Base-by-base conservation (phyloP, 768 basidiomycete genomes). In the Suillus ampliporus region DNA sequence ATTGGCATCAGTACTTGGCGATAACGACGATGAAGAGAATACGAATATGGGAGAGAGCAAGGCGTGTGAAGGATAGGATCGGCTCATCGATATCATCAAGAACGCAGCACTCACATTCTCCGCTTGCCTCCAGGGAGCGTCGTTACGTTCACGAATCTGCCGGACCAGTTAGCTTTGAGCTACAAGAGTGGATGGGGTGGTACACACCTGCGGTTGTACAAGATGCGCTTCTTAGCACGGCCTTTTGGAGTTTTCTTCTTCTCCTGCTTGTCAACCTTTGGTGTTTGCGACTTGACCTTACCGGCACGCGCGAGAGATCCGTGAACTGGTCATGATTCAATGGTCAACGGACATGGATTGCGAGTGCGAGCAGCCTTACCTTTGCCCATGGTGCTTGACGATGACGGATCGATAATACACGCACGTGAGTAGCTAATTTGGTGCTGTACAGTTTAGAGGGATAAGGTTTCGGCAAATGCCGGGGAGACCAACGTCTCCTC, bases 221-320 rank as follows among this genome's bases (percentile, higher is more conserved):
- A 82, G 69, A 93, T 82, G 67, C 94, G 86, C 86, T 98, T 98
- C 91, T 97, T 97, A 66, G 97, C 97, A 76, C 97, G 94, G 66
- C 97, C 97, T 82, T 91, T 97, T 61, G 94, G 94, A 43, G 82
- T 88, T 89, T 98, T 98, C 91, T 95, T 95, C 91, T 97, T 98
- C 84, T 98, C 97, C 84, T 97, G 94, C 79, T 90, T 89, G 74
- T 97, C 97, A 75, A 97, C 97, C 83, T 98, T 98, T 74, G 96
- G 96, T 74, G 91, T 93, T 83, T 96, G 94, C 71, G 92, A 94
- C 84, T 95, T 97, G 86, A 98, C 97, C 88, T 99, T 98, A 79
- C 96, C 96, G 78, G 95, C 95, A 86, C 95, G 95, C 83, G 95
- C 95, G 83, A 97, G 95, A 78, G 95, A 98, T 79, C 95, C 95